Evolutionary conservation across 2,329 filamentous ascomycete genomes (phyloP), one percentile per base, ranked within the genome.

Genomic region (Pseudocercospora eumusae): DNA sequence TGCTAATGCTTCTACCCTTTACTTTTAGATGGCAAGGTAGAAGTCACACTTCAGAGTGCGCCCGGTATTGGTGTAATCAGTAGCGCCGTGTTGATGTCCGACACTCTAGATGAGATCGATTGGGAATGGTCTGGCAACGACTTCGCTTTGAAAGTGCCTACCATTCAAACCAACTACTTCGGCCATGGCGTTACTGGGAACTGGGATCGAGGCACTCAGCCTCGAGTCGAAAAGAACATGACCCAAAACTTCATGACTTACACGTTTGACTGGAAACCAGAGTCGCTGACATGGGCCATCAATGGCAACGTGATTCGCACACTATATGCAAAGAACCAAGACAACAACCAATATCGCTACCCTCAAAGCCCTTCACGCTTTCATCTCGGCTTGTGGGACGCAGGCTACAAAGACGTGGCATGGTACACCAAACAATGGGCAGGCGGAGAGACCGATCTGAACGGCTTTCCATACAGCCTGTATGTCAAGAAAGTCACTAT

Each of bases 191-290:
- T 86, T 64, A 82, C 78, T 27, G 80, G 80, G 52, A 78, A 77
- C 40, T 83, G 80, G 69, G 80, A 83, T 67, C 78, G 80, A 53
- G 83, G 76, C 44, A 57, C 68, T 49, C 75, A 74, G 57, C 76
- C 78, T 56, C 66, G 73, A 9, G 75, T 79, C 50, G 60, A 73
- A 55, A 44, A 52, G 33, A 70, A 69, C 25, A 68, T 59, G 54
- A 83, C 83, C 69, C 77, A 80, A 52, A 83, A 85, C 58, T 81
- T 80, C 69, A 86, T 89, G 80, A 88, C 81, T 58, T 90, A 90
- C 77, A 90, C 88, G 15, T 81, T 85, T 28, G 79, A 85, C 64
- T 92, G 89, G 89, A 90, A 86, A 11, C 79, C 84, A 66, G 83
- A 87, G 0, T 77, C 80, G 62, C 76, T 91, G 9, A 82, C 86